Evolutionary conservation across 2,329 filamentous ascomycete species (phyloP).

Genomic region (Coniochaeta sp.): DNA sequence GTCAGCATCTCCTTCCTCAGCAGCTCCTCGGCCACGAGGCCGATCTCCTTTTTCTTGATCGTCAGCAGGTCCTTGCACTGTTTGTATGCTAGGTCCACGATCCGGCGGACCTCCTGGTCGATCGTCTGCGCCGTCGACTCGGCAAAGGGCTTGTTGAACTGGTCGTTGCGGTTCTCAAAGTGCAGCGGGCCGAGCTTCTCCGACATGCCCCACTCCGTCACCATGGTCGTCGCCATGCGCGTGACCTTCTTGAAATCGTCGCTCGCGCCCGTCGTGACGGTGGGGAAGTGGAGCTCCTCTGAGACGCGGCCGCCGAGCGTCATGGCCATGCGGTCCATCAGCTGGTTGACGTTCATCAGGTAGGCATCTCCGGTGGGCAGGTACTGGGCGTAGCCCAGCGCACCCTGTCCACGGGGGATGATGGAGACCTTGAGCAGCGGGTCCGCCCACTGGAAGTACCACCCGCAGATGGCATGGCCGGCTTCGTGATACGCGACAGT

Average conservation of each 20-base stretch:
- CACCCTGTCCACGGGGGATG: slow-evolving; percentile 90
- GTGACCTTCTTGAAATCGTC: slow-evolving; percentile 99
- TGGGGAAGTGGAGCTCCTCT: slow-evolving; percentile 94
- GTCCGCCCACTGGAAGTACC: slow-evolving; percentile 96
- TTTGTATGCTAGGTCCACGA: slow-evolving; percentile 87
- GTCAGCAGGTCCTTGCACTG: slow-evolving; percentile 78
- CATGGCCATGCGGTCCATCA: slow-evolving; percentile 99
- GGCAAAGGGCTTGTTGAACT: slow-evolving; percentile 89
- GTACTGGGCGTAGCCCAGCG: slow-evolving; percentile 94
- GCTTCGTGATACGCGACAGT: slow-evolving; percentile 61
- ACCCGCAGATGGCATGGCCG: slow-evolving; percentile 95
- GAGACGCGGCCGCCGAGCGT: slow-evolving; percentile 91
- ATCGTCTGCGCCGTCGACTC: slow-evolving; percentile 91
- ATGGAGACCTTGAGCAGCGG: slow-evolving; percentile 97
- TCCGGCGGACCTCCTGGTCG: slow-evolving; percentile 82
- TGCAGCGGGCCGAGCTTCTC: slow-evolving; percentile 87
- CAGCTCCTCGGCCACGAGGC: slow-evolving; percentile 86
- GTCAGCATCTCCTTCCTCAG: slow-evolving; percentile 85
- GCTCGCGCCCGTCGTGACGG: slow-evolving; percentile 87
- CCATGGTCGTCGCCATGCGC: slow-evolving; percentile 92
- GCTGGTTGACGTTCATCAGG: slow-evolving; percentile 88
- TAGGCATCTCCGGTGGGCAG: slow-evolving; percentile 88
- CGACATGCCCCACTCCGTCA: slow-evolving; percentile 99
- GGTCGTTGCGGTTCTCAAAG: slow-evolving; percentile 77
- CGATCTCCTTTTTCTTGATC: slow-evolving; percentile 82